Conservation (phyloP, 805 yeast species). For the Pichia insulana region DNA sequence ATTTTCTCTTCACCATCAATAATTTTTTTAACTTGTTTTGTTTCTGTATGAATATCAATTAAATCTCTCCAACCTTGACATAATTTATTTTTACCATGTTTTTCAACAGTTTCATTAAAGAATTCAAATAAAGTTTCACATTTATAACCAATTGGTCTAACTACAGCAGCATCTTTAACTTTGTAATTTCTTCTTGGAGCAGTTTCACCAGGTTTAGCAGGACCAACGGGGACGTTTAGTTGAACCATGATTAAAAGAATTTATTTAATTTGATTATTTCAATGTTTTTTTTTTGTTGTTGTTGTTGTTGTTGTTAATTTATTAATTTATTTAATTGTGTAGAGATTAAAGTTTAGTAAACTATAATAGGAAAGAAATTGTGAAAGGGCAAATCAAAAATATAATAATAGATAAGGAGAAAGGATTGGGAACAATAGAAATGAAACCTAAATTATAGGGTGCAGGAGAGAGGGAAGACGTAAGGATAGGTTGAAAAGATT, state of each 20-base stretch:
- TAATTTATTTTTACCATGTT: slow-evolving; percentile 42
- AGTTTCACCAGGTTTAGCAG: slow-evolving; percentile 48
- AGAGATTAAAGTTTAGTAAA: too few species aligned
- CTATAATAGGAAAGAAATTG: too few species aligned
- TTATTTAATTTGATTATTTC: too few species aligned
- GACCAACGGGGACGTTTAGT: slow-evolving; percentile 14
- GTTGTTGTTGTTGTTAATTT: too few species aligned
- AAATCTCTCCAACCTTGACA: slow-evolving; percentile 73
- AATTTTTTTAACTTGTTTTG: slow-evolving; percentile 60
- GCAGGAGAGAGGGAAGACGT: too few species aligned
- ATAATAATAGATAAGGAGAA: too few species aligned
- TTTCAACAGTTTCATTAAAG: slow-evolving; percentile 48
- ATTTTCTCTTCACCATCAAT: slow-evolving; percentile 67
- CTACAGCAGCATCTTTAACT: slow-evolving; percentile 37
- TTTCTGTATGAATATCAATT: slow-evolving; percentile 66
- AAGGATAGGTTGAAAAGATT: neutral
- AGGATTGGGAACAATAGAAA: too few species aligned
- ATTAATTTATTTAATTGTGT: too few species aligned
- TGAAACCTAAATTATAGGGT: too few species aligned
- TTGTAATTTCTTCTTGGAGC: slow-evolving; percentile 68
- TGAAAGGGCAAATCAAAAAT: too few species aligned
- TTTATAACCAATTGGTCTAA: slow-evolving; percentile 54
- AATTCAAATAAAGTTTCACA: slow-evolving; percentile 66
- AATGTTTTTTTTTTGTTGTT: too few species aligned
- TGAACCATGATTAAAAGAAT: slow-evolving; percentile 3